Conservation (phyloP, 345 rosid genomes). For the Moringa oleifera region DNA sequence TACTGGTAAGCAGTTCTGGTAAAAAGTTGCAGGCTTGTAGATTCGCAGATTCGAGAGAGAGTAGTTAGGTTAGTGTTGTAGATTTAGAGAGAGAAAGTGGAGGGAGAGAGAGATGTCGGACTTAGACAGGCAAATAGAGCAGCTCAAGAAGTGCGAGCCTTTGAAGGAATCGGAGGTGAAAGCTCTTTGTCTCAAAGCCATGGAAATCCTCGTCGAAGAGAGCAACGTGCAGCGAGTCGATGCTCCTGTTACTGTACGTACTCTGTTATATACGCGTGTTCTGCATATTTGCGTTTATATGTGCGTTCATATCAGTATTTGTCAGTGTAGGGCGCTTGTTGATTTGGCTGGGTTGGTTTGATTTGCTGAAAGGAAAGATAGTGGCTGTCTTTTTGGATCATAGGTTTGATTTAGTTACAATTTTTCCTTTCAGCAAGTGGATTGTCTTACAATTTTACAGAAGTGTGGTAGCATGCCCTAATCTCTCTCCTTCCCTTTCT, state of each 20-base stretch:
- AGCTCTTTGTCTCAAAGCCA: constrained; percentile 90
- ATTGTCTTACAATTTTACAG: too few relatives aligned
- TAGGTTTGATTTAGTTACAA: too few relatives aligned
- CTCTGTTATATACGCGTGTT: too few relatives aligned
- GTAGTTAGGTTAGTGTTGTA: neutral
- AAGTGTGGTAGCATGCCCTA: too few relatives aligned
- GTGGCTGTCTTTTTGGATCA: too few relatives aligned
- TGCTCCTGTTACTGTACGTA: constrained; percentile 86
- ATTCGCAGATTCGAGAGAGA: constrained; percentile 1
- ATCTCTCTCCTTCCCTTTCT: too few relatives aligned
- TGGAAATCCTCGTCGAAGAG: constrained; percentile 95
- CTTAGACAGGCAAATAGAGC: constrained; percentile 93
- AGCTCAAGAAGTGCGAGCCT: constrained; percentile 92
- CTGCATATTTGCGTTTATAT: neutral
- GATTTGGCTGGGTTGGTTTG: too few relatives aligned
- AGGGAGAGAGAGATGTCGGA: constrained; percentile 65
- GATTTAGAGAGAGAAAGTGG: neutral
- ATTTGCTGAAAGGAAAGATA: too few relatives aligned
- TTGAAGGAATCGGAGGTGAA: constrained; percentile 95
- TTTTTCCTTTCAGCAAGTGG: too few relatives aligned
- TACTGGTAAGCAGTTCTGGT: neutral
- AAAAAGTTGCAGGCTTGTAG: neutral
- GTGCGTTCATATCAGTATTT: too few relatives aligned
- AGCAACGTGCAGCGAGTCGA: constrained; percentile 97
- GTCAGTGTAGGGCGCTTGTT: too few relatives aligned